These are phyloP conservation scores for Alternaria metachromatica DNA, from an alignment of 2,329 filamentous ascomycete species.

Conservation along the genomic window DNA sequence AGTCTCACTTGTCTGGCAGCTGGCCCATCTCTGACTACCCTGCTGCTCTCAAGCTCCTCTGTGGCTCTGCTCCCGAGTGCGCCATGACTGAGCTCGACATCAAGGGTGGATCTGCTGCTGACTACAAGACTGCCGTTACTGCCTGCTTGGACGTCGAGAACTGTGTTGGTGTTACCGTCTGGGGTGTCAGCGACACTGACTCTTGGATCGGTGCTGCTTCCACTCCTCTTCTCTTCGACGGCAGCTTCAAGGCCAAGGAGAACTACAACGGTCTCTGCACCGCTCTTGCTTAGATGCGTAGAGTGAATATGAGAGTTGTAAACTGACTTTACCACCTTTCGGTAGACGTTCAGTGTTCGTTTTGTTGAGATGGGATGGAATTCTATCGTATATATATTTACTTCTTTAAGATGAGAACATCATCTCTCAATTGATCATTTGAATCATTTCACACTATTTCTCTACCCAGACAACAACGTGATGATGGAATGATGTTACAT, in stretches of 20 bases:
- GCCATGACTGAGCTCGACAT: slow-evolving; percentile 75
- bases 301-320: background rate
- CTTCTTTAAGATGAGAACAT: background rate
- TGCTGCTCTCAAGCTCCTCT: slow-evolving; percentile 61
- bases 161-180: slow-evolving; percentile 72
- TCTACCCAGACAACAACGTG: background rate
- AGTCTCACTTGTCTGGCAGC: slow-evolving; percentile 59
- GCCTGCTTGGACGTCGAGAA: slow-evolving; percentile 65
- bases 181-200: slow-evolving; percentile 57
- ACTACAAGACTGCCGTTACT: slow-evolving; percentile 63
- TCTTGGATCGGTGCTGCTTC: slow-evolving; percentile 49
- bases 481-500: background rate
- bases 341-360: background rate
- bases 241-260: slow-evolving; percentile 51
- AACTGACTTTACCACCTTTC: background rate
- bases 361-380: background rate
- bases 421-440: background rate
- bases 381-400: slow-evolving; percentile 2
- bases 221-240: slow-evolving; percentile 53
- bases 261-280: slow-evolving; percentile 43
- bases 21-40: slow-evolving; percentile 55
- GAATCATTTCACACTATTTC: background rate
- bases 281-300: slow-evolving; percentile 10
- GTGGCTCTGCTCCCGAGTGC: slow-evolving; percentile 61
- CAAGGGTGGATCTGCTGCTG: slow-evolving; percentile 59